Evolutionary conservation across 805 yeast genomes (phyloP).

Genomic region (Deakozyma indianensis): DNA sequence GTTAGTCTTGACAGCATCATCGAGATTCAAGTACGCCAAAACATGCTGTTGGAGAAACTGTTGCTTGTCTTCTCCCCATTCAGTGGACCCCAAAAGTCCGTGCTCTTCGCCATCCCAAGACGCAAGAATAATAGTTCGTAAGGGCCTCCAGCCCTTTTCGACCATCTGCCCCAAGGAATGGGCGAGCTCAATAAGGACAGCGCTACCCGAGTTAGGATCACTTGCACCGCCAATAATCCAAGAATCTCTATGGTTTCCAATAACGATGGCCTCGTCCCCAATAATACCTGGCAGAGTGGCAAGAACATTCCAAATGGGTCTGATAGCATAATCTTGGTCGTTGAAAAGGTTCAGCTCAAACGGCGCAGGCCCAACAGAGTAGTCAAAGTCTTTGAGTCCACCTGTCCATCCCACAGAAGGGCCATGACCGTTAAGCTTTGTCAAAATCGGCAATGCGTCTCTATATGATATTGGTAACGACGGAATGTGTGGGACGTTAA

Average conservation of each 20-base stretch:
- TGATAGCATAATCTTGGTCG: constrained; percentile 45
- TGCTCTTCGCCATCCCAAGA: constrained; percentile 77
- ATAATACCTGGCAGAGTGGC: constrained; percentile 43
- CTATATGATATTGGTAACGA: constrained; percentile 54
- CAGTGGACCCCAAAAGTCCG: constrained; percentile 64
- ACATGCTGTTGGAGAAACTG: constrained; percentile 32
- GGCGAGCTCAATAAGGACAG: constrained; percentile 49
- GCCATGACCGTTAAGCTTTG: constrained; percentile 46
- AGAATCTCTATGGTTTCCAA: constrained; percentile 71
- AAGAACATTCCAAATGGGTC: constrained; percentile 49
- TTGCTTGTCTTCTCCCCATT: constrained; percentile 52
- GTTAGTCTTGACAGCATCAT: constrained; percentile 46
- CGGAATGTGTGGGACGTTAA: constrained; percentile 49
- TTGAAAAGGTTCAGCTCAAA: constrained; percentile 39
- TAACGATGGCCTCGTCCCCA: constrained; percentile 37
- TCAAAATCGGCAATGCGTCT: constrained; percentile 50
- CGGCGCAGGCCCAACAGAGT: constrained; percentile 38
- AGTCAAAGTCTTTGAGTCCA: constrained; percentile 29
- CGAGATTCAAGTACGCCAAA: constrained; percentile 56
- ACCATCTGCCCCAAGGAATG: constrained; percentile 39
- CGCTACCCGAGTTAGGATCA: constrained; percentile 67
- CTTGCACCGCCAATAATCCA: constrained; percentile 65
- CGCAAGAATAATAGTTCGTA: constrained; percentile 52
- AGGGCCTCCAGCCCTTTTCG: constrained; percentile 58
- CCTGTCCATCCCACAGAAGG: constrained; percentile 31